Evolutionary conservation across 176 grass and related monocot genomes (phyloP), one percentile per base, ranked within the genome.

Genomic region (Carex parvula): DNA sequence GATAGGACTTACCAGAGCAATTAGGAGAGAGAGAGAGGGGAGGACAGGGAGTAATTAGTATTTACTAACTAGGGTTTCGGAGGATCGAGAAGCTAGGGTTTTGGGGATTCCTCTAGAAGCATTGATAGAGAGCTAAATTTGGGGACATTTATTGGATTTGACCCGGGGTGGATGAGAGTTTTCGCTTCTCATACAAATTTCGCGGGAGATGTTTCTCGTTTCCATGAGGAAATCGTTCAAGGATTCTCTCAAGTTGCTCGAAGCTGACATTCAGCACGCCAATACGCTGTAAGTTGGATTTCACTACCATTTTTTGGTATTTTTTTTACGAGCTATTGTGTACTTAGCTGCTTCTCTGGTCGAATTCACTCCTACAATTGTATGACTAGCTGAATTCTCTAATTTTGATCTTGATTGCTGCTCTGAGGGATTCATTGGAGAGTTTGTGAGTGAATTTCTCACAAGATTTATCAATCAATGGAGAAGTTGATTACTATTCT

Each of bases 261-360:
- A 98, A 91, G 95, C 95, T 2, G 95, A 93, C 87, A 98, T 98
- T 87, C 95, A 94, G 86, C 95, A 98, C 70, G 92, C 95, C 72
- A 98, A 98, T 84, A 90, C 89, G 37, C 82, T 94, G 95, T 98
- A 60, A 92, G 92, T 83, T 48, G 16, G 35, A 44, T 42, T 70
- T 20, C 35, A 37, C 1, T 41, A n/a, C 0, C 30, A 18, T 8
- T 41, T 69, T 18, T 18, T 18, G 4, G 6, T 1, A 10, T 16
- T 70, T 42, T 70, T 70, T 70, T 33, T 17, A 18, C 16, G 5
- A n/a, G 3, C 1, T 17, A 70, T 2, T 18, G 66, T 41, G 41
- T 37, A 41, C 2, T 37, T 70, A 8, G 33, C 66, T 42, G 35
- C 33, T 39, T 70, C 16, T 21, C 5, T 5, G 3, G 6, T 68